Base-by-base conservation (phyloP, 2,329 filamentous ascomycete species). In the Paraphaeosphaeria minitans region DNA sequence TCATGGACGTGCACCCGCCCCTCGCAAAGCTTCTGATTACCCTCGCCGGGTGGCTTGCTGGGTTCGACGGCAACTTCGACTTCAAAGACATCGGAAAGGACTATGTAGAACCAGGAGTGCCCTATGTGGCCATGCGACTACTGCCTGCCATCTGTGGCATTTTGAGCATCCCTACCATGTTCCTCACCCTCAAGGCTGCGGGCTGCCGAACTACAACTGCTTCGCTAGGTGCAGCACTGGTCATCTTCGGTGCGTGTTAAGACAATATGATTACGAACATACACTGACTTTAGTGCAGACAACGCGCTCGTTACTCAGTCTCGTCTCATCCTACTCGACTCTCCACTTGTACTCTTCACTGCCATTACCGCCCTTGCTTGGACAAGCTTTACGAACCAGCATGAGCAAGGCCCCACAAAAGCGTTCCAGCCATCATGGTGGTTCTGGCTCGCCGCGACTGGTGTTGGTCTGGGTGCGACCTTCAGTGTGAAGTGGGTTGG, bases 1-100 rank as follows among this genome's bases (percentile, higher is more conserved):
- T 99, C 79, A 99, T 99, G 95, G 95, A 99, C 76, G 95, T 99
- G n/a, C 95, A 99, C 76, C 95, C 95, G 33, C 95, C 95, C 47
- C 85, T 99, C 60, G 95, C 95, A 66, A 99, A 99, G 83, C 87
- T 99, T 75, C 88, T 99, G 67, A 94, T 99, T 72, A 96, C 95
- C 53, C 86, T 99, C 60, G 93, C 93, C 64, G 95, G 94, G 68
- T 99, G 91, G 89, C 80, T 97, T 64, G 95, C 93, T 70, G 95
- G 95, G 55, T 99, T 98, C 77, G 87, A 97, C 74, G 95, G 95
- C 65, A 85, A 92, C 63, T 99, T 99, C 76, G 95, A 98, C 78
- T 99, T 99, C 84, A 99, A 98, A 83, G 93, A 99, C 69, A 99
- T 99, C 79, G 95, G 95, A 78, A 97, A 98, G 82, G 95, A 99